Base-by-base conservation (phyloP, 345 rosid genomes). In the Dipteronia sinensis region DNA sequence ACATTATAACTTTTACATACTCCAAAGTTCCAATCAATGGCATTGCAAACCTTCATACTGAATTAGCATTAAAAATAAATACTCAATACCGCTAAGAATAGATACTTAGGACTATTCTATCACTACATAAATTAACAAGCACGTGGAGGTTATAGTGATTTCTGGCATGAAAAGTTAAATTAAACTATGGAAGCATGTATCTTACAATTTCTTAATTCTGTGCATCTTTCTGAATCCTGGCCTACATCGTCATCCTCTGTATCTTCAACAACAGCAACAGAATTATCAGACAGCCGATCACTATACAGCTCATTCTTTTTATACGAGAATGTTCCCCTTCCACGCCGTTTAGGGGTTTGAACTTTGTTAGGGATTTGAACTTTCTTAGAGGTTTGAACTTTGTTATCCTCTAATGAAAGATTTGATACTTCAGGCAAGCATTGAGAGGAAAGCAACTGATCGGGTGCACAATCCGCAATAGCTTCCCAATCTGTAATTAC, bases 261-360 rank as follows among this genome's bases (percentile, higher is more conserved):
- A 75, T 85, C 88, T 69, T 85, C 83, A 68, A 58, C 63, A 58
- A 80, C 68, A 20, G 46, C 46, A 34, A 34, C 49, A 46, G 83
- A 62, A 22, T 69, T 42, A 56, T 78, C 84, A 10, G 74, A 78
- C 42, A 76, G 76, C 23, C 78, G 79, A 79, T 96, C 98, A 78
- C 90, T 86, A 22, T 92, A 92, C 80, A 94, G 77, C 56, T 78
- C 85, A 66, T 85, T 77, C 69, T 71, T 91, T 38, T 86, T 84
- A 72, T 94, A 96, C 0, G 98, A 84, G 81, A 94, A 94, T 0
- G 89, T 94, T 58, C 97, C 98, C 83, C 98, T 88, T 49, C 99
- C 99, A 67, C 98, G 98, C 74, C 94, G 86, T 85, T 88, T 93
- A 74, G 93, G 92, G 23, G 76, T 90, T 84, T 85, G 70, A 76